These are phyloP conservation scores for Penicillium sp. DNA, from an alignment of 2,329 filamentous ascomycete genomes.

Conservation along the genomic window DNA sequence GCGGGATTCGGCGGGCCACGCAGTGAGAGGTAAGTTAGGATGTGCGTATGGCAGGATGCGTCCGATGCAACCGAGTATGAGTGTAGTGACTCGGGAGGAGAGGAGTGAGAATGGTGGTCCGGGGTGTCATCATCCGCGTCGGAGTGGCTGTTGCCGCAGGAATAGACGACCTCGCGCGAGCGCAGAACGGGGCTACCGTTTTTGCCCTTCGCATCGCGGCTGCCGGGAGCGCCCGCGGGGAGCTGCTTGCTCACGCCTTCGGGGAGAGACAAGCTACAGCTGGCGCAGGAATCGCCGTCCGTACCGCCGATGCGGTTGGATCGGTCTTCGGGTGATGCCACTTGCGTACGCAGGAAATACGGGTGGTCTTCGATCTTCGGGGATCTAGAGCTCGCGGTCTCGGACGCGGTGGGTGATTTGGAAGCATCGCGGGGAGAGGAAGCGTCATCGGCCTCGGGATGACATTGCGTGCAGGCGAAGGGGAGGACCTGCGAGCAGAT, in stretches of 20 bases:
- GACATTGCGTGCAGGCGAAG: slow-evolving; percentile 54
- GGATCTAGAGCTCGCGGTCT: slow-evolving; percentile 20
- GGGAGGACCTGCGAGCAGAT: slow-evolving; percentile 60
- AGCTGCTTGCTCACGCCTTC: slow-evolving; percentile 54
- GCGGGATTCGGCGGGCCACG: slow-evolving; percentile 54
- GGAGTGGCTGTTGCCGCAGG: slow-evolving; percentile 45
- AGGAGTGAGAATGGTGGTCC: slow-evolving; percentile 37
- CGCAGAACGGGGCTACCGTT: slow-evolving; percentile 57
- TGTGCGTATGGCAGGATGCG: slow-evolving; percentile 54
- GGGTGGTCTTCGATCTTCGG: slow-evolving; percentile 50
- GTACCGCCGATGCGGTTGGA: slow-evolving; percentile 42
- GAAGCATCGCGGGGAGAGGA: slow-evolving; percentile 27
- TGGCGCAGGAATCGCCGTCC: slow-evolving; percentile 56
- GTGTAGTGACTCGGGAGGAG: slow-evolving; percentile 39
- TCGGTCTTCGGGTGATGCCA: slow-evolving; percentile 44
- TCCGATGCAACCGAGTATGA: slow-evolving; percentile 45
- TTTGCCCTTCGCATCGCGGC: slow-evolving; percentile 48
- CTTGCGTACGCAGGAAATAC: slow-evolving; percentile 47
- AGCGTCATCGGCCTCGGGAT: slow-evolving; percentile 39
- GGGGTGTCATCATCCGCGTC: slow-evolving; percentile 37
- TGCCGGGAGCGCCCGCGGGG: slow-evolving; percentile 53
- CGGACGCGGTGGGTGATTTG: slow-evolving; percentile 11
- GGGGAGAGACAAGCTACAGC: slow-evolving; percentile 56
- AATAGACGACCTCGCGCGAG: slow-evolving; percentile 53
- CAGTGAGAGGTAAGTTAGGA: slow-evolving; percentile 58